Percentiles rank a stretch among this genome's conserved stretches.
Evolutionary conservation across 2,329 filamentous ascomycete species (phyloP).

Genomic region (Didymella sp.): DNA sequence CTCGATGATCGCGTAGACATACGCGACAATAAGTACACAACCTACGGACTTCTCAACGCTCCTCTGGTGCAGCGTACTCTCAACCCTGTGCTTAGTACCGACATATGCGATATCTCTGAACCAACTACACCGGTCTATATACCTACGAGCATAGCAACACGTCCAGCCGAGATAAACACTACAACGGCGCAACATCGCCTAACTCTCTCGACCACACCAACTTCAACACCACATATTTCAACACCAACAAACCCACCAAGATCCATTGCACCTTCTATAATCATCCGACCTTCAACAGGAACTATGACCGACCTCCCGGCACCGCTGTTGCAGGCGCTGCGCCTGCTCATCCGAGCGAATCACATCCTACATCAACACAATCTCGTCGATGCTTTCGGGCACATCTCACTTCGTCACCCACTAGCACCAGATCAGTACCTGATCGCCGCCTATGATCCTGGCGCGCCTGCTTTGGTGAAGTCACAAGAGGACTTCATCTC

Average conservation of each 20-base stretch:
- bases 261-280: slow-evolving; percentile 13
- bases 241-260: slow-evolving; percentile 5
- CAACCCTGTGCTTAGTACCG: slow-evolving; percentile 4
- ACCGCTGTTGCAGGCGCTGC: slow-evolving; percentile 26
- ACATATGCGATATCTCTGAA: slow-evolving; percentile 7
- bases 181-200: neutral
- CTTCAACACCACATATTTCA: slow-evolving; percentile 8
- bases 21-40: slow-evolving; percentile 13
- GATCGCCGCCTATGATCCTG: slow-evolving; percentile 53
- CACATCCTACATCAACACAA: slow-evolving; percentile 60
- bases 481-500: slow-evolving; percentile 55
- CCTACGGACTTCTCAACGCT: slow-evolving; percentile 12
- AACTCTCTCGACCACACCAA: slow-evolving; percentile 10
- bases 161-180: neutral
- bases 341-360: slow-evolving; percentile 42
- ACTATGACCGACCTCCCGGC: slow-evolving; percentile 20
- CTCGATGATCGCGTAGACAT: slow-evolving; percentile 16
- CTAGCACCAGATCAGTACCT: slow-evolving; percentile 55
- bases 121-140: slow-evolving; percentile 17
- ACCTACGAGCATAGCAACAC: neutral
- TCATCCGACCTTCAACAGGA: neutral
- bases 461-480: slow-evolving; percentile 58
- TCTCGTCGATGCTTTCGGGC: slow-evolving; percentile 62
- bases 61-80: slow-evolving; percentile 7
- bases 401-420: slow-evolving; percentile 60